Evolutionary conservation across 352 stramenopile genomes (phyloP).

Genomic region (Phytophthora melonis): DNA sequence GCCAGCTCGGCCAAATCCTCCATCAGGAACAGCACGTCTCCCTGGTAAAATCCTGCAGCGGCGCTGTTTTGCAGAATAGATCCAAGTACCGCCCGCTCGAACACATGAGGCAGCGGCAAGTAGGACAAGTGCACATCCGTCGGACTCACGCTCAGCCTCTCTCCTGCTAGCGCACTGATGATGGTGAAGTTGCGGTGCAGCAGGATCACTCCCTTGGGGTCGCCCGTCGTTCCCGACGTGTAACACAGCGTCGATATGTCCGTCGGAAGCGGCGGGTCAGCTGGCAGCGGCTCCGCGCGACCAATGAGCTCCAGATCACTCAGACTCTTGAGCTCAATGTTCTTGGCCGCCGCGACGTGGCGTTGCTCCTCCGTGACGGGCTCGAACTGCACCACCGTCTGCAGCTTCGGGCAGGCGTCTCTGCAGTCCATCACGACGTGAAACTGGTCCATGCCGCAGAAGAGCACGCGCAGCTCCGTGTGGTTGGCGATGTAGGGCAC

Average conservation of each 20-base stretch:
- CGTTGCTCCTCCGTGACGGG: conserved; percentile 49
- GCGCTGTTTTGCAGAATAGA: conserved; percentile 78
- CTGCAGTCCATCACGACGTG: conserved; percentile 58
- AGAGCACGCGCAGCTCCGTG: conserved; percentile 65
- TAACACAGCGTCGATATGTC: conserved; percentile 96
- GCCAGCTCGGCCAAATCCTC: conserved; percentile 94
- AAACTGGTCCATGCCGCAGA: conserved; percentile 70
- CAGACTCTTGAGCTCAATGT: conserved; percentile 52
- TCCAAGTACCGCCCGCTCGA: conserved; percentile 89
- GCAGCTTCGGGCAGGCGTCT: conserved; percentile 49
- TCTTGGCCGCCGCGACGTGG: conserved; percentile 25
- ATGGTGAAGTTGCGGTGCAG: conserved; percentile 85
- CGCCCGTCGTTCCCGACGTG: conserved; percentile 96
- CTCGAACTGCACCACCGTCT: conserved; percentile 71
- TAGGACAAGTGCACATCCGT: conserved; percentile 96
- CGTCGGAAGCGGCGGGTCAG: conserved; percentile 56
- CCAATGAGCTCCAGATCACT: not conserved
- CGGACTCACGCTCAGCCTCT: conserved; percentile 41
- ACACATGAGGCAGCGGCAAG: conserved; percentile 97
- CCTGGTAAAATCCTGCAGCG: conserved; percentile 79
- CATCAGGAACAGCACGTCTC: conserved; percentile 92
- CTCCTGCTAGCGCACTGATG: conserved; percentile 26
- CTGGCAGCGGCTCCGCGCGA: conserved; percentile 18
- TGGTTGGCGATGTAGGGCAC: conserved; percentile 82
- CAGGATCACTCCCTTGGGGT: conserved; percentile 97